These are phyloP conservation scores for Carex myosuroides DNA, from an alignment of 176 grass and related monocot species.

Conservation along the genomic window DNA sequence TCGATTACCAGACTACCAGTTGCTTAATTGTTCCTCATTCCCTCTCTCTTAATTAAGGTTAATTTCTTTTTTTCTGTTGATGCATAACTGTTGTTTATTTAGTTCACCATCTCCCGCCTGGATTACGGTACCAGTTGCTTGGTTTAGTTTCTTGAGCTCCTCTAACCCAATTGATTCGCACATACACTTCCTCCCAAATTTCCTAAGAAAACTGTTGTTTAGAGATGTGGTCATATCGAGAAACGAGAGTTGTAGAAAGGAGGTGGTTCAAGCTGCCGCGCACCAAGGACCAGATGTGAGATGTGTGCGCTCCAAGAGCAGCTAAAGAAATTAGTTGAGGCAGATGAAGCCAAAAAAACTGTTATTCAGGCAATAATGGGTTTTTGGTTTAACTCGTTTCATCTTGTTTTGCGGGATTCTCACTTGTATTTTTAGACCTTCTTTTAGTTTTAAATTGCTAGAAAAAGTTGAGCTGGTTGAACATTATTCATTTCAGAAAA, in stretches of 20 bases:
- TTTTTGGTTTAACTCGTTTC: neutral
- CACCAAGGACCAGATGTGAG: neutral
- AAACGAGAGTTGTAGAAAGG: neutral
- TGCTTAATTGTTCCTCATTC: neutral
- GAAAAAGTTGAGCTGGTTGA: neutral
- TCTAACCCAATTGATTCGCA: neutral
- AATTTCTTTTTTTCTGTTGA: neutral
- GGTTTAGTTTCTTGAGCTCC: neutral
- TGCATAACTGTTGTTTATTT: neutral
- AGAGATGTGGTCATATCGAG: too few relatives aligned
- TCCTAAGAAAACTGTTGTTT: too few relatives aligned
- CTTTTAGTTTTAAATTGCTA: neutral
- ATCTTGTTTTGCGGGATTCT: neutral
- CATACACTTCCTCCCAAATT: too few relatives aligned
- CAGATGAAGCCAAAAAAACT: conserved; percentile 33
- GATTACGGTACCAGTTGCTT: neutral
- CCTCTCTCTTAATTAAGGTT: neutral
- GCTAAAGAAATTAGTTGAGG: conserved; percentile 52
- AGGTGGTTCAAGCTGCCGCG: too few relatives aligned
- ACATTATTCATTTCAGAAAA: neutral
- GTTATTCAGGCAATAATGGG: neutral
- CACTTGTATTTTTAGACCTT: neutral
- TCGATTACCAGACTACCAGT: too few relatives aligned
- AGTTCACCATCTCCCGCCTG: neutral
- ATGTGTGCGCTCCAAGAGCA: conserved; percentile 52